Base-by-base conservation (phyloP, 106 monocot genomes). In the Phalaenopsis aphrodite region DNA sequence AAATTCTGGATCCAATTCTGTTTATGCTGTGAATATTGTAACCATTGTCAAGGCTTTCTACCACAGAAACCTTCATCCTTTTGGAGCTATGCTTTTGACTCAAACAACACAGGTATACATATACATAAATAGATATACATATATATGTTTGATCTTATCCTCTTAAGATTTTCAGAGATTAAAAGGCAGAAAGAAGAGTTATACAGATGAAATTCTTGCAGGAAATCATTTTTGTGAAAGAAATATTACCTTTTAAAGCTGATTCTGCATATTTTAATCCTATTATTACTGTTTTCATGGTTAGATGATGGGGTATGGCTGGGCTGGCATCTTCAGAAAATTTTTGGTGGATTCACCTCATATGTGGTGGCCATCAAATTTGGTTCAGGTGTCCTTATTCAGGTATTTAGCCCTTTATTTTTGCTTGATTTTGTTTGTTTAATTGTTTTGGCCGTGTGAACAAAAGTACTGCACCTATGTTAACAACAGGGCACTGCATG, bases 281-380 rank as follows among this genome's bases (percentile, higher is more conserved):
- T 15, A 12, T 10, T 52, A 1, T 52, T 52, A 52, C 52, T 10
- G 52, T 77, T 56, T 23, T 55, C 14, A 23, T 23, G 75, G 23
- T 41, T 72, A 91, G 91, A 55, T 91, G 82, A 75, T 91, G 75
- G 91, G 91, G 55, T 91, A 85, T 76, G 91, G 91, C 1, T 91
- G 84, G 85, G 88, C 91, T 57, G 91, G 91, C 37, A 41, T 91
- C 17, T 87, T 89, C 81, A 87, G 87, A 48, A 89, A 80, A 56
- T 89, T 78, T 58, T 78, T 91, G 5, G 91, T 91, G 30, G 90
- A 91, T n/a, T 88, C 88, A 5, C 86, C 90, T 9, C 86, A 86
- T 73, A 91, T 91, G 90, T 91, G 90, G 90, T 91, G 91, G 89
- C 91, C 91, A 8, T 17, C 52, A 3, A 89, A 85, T 15, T 87